A percentile compares a stretch with the other conserved stretches of the same genome.
Conservation (phyloP, 2,329 filamentous ascomycete genomes). For the Aschersonia sp. region DNA sequence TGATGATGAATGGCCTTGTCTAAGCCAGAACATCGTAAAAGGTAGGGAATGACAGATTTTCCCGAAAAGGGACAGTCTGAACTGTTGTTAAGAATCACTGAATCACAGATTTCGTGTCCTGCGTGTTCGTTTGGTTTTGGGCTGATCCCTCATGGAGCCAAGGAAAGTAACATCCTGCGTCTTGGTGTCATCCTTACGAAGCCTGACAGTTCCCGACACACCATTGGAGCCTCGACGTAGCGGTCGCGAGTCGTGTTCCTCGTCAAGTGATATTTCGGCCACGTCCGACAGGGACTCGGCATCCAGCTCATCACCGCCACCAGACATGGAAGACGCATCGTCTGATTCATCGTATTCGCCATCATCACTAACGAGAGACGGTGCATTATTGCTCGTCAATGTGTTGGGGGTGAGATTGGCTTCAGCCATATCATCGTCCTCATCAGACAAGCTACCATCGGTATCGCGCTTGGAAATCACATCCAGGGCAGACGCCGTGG, state of each 20-base stretch:
- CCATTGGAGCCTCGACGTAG: slow-evolving; percentile 28
- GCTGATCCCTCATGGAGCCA: slow-evolving; percentile 29
- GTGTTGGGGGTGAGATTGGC: slow-evolving; percentile 56
- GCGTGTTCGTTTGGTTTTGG: slow-evolving; percentile 14
- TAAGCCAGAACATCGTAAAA: no score
- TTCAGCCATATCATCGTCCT: slow-evolving; percentile 39
- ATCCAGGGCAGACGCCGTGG: slow-evolving; percentile 11
- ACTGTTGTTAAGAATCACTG: neutral
- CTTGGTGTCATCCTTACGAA: slow-evolving; percentile 39
- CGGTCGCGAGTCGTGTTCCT: slow-evolving; percentile 34
- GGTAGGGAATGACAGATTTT: neutral
- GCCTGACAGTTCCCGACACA: slow-evolving; percentile 28
- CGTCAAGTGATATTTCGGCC: slow-evolving; percentile 46
- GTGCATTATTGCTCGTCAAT: slow-evolving; percentile 59
- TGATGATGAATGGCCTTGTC: neutral
- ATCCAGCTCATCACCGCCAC: slow-evolving; percentile 40
- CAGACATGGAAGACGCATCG: slow-evolving; percentile 45
- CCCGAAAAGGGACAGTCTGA: neutral
- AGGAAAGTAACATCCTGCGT: slow-evolving; percentile 36
- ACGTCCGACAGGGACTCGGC: slow-evolving; percentile 46
- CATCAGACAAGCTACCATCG: slow-evolving; percentile 18
- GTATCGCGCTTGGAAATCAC: slow-evolving; percentile 9
- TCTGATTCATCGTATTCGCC: slow-evolving; percentile 65
- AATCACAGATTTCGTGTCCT: slow-evolving; percentile 6
- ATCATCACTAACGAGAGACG: slow-evolving; percentile 68